phyloP scores from a whole-genome alignment of 257 asterid species.

The Lavandula angustifolia region DNA sequence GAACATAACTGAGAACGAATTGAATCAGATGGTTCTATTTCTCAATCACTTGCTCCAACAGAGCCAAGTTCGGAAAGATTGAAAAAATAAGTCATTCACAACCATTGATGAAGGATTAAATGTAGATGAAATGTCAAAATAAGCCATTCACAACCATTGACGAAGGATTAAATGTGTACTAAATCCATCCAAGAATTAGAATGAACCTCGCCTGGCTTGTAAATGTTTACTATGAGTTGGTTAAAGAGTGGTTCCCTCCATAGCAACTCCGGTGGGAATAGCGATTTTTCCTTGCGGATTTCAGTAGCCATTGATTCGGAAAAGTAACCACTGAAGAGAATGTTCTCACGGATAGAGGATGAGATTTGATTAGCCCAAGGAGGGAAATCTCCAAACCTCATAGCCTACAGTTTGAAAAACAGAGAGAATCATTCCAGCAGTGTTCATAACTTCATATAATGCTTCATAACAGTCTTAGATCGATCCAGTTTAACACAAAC shows the following conservation, averaged over 20 bases:
- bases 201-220: slow-evolving; percentile 95
- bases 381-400: slow-evolving; percentile 94
- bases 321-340: slow-evolving; percentile 31
- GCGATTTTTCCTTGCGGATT: slow-evolving; percentile 28
- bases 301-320: slow-evolving; percentile 22
- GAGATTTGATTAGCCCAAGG: slow-evolving; percentile 79
- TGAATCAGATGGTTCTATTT: too few relatives aligned
- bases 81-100: too few relatives aligned
- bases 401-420: slow-evolving; percentile 47
- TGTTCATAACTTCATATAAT: too few relatives aligned
- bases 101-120: not conserved
- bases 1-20: too few relatives aligned
- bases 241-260: slow-evolving; percentile 84
- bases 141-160: not conserved
- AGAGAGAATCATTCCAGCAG: not conserved
- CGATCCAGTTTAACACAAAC: too few relatives aligned
- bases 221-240: slow-evolving; percentile 79
- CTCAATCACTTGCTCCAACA: too few relatives aligned
- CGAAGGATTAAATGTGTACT: not conserved
- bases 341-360: slow-evolving; percentile 47
- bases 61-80: not conserved
- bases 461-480: too few relatives aligned
- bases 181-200: not conserved
- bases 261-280: slow-evolving; percentile 56
- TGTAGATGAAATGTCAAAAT: not conserved